Conservation (phyloP, 345 rosid species). For the Hypericum perforatum region DNA sequence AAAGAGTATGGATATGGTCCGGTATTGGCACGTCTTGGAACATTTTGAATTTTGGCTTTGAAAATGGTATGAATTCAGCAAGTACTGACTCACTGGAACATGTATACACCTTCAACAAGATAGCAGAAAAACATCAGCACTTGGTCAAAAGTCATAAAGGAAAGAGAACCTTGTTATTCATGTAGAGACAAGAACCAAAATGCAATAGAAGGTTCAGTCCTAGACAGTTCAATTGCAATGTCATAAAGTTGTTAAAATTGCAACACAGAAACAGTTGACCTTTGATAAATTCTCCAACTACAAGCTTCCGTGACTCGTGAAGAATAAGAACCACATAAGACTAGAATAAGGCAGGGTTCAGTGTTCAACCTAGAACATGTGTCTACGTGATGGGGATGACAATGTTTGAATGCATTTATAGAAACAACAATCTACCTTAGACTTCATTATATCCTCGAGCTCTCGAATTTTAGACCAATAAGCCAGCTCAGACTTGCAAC, state of each 20-base stretch:
- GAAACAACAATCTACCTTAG: conserved; percentile 45
- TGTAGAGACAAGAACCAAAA: too few species aligned
- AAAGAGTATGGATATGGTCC: conserved; percentile 5
- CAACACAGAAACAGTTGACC: too few species aligned
- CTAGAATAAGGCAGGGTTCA: too few species aligned
- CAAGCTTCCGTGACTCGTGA: too few species aligned
- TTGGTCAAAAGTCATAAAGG: neutral
- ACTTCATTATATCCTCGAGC: conserved; percentile 65
- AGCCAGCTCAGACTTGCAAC: conserved; percentile 21
- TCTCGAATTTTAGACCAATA: conserved; percentile 52
- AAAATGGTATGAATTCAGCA: conserved; percentile 47
- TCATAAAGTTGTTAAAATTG: too few species aligned
- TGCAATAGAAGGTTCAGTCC: too few species aligned
- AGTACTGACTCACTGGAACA: conserved; percentile 49
- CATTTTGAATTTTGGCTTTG: conserved; percentile 47
- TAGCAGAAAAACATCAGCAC: conserved; percentile 4
- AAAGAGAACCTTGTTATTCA: neutral
- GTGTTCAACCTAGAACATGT: too few species aligned
- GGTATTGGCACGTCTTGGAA: conserved; percentile 32
- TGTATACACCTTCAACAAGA: conserved; percentile 55
- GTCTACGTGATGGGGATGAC: too few species aligned
- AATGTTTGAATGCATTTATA: neutral
- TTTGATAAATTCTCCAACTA: too few species aligned
- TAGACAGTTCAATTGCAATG: too few species aligned
- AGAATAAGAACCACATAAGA: too few species aligned